Evolutionary conservation across 176 grass and related monocot species (phyloP).

Genomic region (Puya raimondii): DNA sequence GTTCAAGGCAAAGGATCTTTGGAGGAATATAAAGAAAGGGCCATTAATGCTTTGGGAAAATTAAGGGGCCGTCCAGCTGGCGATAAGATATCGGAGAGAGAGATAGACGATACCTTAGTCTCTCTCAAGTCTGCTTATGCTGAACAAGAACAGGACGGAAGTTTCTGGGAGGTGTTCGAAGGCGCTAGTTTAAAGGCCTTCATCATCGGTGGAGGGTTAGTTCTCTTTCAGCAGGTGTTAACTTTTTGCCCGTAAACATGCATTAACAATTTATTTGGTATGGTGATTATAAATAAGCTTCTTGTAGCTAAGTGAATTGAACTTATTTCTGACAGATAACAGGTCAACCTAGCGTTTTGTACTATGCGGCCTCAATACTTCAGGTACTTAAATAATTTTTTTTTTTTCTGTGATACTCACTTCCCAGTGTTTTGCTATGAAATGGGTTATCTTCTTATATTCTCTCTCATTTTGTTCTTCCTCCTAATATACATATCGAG

Average conservation of each 20-base stretch:
- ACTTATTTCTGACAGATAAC: conserved; percentile 74
- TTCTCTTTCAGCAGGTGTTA: conserved; percentile 90
- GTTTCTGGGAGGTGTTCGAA: conserved; percentile 72
- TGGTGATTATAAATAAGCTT: conserved; percentile 5
- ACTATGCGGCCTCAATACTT: conserved; percentile 92
- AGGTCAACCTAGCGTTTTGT: conserved; percentile 88
- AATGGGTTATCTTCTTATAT: neutral
- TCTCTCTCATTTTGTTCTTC: conserved; percentile 8
- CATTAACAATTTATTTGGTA: neutral
- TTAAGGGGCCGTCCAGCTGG: conserved; percentile 48
- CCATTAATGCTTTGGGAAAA: conserved; percentile 48
- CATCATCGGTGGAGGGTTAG: conserved; percentile 82
- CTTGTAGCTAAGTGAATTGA: conserved; percentile 21
- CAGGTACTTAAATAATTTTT: conserved; percentile 38
- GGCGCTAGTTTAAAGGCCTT: conserved; percentile 95
- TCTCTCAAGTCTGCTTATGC: conserved; percentile 73
- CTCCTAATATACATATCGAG: conserved; percentile 17
- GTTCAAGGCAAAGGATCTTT: conserved; percentile 64
- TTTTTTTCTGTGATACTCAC: neutral
- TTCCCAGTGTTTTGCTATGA: neutral
- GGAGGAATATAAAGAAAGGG: conserved; percentile 74
- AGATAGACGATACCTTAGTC: conserved; percentile 60
- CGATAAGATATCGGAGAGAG: conserved; percentile 46
- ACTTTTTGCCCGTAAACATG: conserved; percentile 15
- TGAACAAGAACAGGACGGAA: conserved; percentile 61